Evolutionary conservation across 306 rosid species (phyloP).

Genomic region (Lagenaria siceraria): DNA sequence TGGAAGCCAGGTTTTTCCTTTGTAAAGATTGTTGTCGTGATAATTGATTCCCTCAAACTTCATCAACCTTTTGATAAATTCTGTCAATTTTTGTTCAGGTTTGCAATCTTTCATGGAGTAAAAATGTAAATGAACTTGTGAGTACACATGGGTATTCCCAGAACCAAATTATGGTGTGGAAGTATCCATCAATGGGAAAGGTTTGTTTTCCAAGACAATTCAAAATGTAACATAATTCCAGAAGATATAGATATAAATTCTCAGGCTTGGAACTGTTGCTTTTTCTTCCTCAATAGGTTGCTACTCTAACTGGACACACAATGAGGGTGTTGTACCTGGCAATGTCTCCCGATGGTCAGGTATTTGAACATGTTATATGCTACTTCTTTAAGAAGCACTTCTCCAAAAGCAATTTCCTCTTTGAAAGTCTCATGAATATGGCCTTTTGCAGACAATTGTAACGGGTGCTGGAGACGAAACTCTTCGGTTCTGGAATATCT

Average conservation of each 20-base stretch:
- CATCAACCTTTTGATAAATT: not conserved
- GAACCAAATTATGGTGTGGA: slow-evolving; percentile 98
- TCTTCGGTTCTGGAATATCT: slow-evolving; percentile 81
- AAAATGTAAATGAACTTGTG: slow-evolving; percentile 88
- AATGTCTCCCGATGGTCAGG: slow-evolving; percentile 98
- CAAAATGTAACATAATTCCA: not conserved
- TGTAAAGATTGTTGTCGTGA: not conserved
- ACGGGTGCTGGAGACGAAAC: slow-evolving; percentile 99
- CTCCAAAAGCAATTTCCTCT: not conserved
- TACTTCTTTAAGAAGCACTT: not conserved
- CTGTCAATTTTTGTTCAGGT: slow-evolving; percentile 33
- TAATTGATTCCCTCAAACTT: not conserved
- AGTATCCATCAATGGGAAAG: slow-evolving; percentile 86
- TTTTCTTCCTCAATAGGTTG: slow-evolving; percentile 39
- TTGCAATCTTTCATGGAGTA: slow-evolving; percentile 97
- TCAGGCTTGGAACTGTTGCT: not conserved
- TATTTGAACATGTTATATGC: slow-evolving; percentile 10
- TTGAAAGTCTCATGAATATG: not conserved
- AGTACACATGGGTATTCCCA: slow-evolving; percentile 98
- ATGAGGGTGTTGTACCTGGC: slow-evolving; percentile 96
- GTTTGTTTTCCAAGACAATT: slow-evolving; percentile 9
- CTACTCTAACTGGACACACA: slow-evolving; percentile 92
- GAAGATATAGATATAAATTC: not conserved
- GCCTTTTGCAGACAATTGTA: slow-evolving; percentile 62
- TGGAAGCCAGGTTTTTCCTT: slow-evolving; percentile 76